A percentile compares a stretch with the other conserved stretches of the same genome.
These are phyloP conservation scores for Ceratocystis harringtonii DNA, from an alignment of 2,329 filamentous ascomycete species.

Conservation along the genomic window DNA sequence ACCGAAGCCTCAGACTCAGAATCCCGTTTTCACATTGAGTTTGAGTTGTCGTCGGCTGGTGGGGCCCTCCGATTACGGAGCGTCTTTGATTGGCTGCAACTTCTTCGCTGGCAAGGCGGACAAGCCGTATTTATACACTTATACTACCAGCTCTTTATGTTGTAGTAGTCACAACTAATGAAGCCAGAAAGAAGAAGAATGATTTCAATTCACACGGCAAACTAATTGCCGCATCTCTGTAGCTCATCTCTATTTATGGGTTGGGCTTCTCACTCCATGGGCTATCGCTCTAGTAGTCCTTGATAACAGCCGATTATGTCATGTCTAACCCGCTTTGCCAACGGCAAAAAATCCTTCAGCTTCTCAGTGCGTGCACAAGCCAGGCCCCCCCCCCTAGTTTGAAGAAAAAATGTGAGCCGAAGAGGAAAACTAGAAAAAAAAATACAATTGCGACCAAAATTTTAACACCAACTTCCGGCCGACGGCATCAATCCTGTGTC, in stretches of 20 bases:
- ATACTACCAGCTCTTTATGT: not conserved
- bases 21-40: not conserved
- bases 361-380: not conserved
- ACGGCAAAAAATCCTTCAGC: conserved; percentile 1
- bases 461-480: not conserved
- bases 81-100: conserved; percentile 47
- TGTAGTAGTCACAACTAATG: too few species aligned
- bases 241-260: too few species aligned
- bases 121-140: not conserved
- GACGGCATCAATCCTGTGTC: conserved; percentile 4
- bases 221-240: too few species aligned
- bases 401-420: not conserved
- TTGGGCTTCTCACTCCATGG: not conserved
- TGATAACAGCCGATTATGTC: not conserved
- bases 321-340: not conserved
- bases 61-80: conserved; percentile 34
- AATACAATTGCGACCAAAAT: not conserved
- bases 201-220: too few species aligned
- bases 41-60: not conserved
- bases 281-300: not conserved
- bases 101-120: not conserved
- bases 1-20: too few species aligned
- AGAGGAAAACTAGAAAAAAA: not conserved
- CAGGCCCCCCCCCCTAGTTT: not conserved
- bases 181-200: too few species aligned